Evolutionary conservation across 139 green algal species (phyloP).

Genomic region (Asterochloris sp.): DNA sequence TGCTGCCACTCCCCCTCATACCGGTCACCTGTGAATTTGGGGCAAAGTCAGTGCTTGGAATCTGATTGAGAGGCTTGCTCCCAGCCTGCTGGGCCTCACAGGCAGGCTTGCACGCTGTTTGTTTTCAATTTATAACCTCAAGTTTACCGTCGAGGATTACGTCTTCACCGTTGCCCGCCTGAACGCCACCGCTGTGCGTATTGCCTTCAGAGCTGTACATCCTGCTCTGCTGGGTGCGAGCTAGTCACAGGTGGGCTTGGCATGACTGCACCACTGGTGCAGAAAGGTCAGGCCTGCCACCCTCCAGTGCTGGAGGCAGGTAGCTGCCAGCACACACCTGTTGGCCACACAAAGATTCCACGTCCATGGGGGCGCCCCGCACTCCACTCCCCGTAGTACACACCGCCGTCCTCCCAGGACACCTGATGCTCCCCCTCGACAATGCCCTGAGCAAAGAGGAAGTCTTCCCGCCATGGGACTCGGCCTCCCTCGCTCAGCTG

Average conservation of each 20-base stretch:
- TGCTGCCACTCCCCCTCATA: slow-evolving; percentile 74
- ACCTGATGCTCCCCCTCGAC: slow-evolving; percentile 23
- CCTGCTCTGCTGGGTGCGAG: neutral
- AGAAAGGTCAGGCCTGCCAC: too few relatives aligned
- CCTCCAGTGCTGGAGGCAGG: neutral
- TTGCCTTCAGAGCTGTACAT: neutral
- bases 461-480: too few relatives aligned
- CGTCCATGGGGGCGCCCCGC: slow-evolving; percentile 55
- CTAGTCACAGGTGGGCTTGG: neutral
- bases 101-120: neutral
- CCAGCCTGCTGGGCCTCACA: neutral
- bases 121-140: neutral
- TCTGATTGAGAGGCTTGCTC: neutral
- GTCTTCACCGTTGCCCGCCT: neutral
- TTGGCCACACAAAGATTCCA: slow-evolving; percentile 59
- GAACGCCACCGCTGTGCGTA: neutral
- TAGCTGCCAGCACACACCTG: slow-evolving; percentile 14
- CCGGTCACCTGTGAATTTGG: slow-evolving; percentile 22
- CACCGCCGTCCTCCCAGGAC: slow-evolving; percentile 28
- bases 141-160: neutral
- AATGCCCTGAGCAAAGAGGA: slow-evolving; percentile 1
- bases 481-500: too few relatives aligned
- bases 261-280: neutral
- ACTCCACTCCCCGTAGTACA: slow-evolving; percentile 53
- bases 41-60: neutral